A percentile compares a stretch with the other conserved stretches of the same genome.
phyloP scores from a whole-genome alignment of 140 eudicot genomes.

The Eryngium alpinum region DNA sequence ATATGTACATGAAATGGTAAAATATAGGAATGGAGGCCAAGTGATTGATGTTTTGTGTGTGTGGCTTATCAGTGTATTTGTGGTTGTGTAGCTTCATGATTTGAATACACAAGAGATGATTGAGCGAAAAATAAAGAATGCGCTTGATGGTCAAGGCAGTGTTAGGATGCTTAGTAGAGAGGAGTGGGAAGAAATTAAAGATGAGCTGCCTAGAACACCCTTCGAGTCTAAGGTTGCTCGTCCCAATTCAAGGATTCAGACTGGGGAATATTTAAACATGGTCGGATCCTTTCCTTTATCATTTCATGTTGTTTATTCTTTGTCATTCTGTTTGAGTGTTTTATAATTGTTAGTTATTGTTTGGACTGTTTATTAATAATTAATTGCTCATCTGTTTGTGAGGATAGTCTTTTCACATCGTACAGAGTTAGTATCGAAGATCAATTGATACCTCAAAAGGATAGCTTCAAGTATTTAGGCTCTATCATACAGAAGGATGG shows the following conservation, averaged over 20 bases:
- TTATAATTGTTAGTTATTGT: not conserved
- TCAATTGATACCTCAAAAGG: no score
- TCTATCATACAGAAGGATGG: no score
- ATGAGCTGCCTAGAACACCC: slow-evolving; percentile 89
- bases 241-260: slow-evolving; percentile 82
- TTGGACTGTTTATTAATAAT: not conserved
- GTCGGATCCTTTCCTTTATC: slow-evolving; percentile 31
- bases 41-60: not conserved
- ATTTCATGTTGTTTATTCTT: not conserved
- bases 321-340: not conserved
- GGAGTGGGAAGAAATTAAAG: slow-evolving; percentile 87
- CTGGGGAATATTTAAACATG: slow-evolving; percentile 71
- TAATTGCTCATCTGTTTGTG: not conserved
- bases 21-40: not conserved
- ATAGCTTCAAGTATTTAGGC: no score
- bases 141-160: slow-evolving; percentile 83
- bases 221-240: slow-evolving; percentile 96
- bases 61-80: not conserved
- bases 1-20: not conserved
- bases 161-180: slow-evolving; percentile 90
- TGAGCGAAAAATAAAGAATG: slow-evolving; percentile 73
- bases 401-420: not conserved
- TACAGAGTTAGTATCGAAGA: no score
- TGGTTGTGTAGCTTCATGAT: slow-evolving; percentile 59
- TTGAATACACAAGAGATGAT: slow-evolving; percentile 75